Evolutionary conservation across 1,139 yeast species (phyloP).

Genomic region (Kurtzmaniella quercitrusa): DNA sequence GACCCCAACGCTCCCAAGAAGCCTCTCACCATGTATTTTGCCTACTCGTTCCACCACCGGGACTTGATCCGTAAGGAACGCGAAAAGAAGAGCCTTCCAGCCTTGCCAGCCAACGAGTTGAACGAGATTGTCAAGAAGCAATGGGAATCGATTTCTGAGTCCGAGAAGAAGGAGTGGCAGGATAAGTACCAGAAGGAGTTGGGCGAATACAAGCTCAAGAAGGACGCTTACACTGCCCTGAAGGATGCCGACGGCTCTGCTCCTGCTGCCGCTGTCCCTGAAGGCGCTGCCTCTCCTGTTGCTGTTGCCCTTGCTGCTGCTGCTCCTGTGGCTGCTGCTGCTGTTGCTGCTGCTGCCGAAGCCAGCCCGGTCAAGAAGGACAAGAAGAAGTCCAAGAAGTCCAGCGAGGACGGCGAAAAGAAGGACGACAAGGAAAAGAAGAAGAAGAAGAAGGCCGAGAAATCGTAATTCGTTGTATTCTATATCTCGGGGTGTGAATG

Average conservation of each 20-base stretch:
- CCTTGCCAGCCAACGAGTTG: constrained; percentile 69
- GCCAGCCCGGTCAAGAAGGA: constrained; percentile 11
- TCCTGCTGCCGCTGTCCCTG: constrained; percentile 4
- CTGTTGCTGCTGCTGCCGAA: constrained; percentile 5
- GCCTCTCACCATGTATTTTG: constrained; percentile 76
- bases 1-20: constrained; percentile 64
- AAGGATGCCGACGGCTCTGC: constrained; percentile 24
- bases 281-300: background rate
- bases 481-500: no score
- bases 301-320: constrained; percentile 9
- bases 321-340: constrained; percentile 7
- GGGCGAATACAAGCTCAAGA: constrained; percentile 57
- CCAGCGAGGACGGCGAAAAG: constrained; percentile 21
- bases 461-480: background rate
- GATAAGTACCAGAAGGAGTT: constrained; percentile 65
- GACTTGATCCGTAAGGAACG: constrained; percentile 64
- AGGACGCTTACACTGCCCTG: constrained; percentile 57
- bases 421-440: constrained; percentile 12
- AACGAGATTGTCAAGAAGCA: constrained; percentile 72
- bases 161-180: constrained; percentile 74
- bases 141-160: constrained; percentile 68
- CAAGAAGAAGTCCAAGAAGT: constrained; percentile 18
- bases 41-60: constrained; percentile 65
- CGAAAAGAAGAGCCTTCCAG: constrained; percentile 50
- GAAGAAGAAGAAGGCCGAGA: constrained; percentile 7